Evolutionary conservation across 371 early-diverging fungal genomes (phyloP).

Genomic region (Rhizopus stolonifer): DNA sequence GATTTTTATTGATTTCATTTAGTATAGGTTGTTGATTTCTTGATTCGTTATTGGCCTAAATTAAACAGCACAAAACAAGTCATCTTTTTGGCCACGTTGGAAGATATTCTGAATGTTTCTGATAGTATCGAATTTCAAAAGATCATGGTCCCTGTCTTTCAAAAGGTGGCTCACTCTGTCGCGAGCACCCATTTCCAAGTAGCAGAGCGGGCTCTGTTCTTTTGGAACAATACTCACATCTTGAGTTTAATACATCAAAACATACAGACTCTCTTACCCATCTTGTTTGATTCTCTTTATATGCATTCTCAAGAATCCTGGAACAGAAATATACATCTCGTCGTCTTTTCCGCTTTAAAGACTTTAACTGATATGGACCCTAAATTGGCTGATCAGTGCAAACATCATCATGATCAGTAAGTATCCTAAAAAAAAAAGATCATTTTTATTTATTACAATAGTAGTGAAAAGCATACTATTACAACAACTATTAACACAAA

Average conservation of each 20-base stretch:
- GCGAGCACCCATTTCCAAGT: slow-evolving; percentile 96
- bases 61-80: slow-evolving; percentile 97
- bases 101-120: slow-evolving; percentile 93
- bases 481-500: too few relatives aligned
- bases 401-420: slow-evolving; percentile 27
- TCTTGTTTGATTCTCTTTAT: slow-evolving; percentile 90
- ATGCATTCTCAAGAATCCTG: slow-evolving; percentile 92
- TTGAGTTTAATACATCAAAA: slow-evolving; percentile 92
- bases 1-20: neutral
- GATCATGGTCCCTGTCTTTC: slow-evolving; percentile 86
- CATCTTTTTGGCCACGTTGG: slow-evolving; percentile 95
- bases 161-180: slow-evolving; percentile 88
- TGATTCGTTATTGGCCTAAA: slow-evolving; percentile 96
- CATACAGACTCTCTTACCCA: slow-evolving; percentile 83
- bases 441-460: too few relatives aligned
- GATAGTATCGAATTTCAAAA: slow-evolving; percentile 86
- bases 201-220: slow-evolving; percentile 93
- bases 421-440: neutral
- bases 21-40: slow-evolving; percentile 74
- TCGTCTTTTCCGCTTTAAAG: slow-evolving; percentile 89
- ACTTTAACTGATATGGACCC: slow-evolving; percentile 91
- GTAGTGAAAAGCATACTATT: too few relatives aligned
- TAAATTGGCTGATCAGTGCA: slow-evolving; percentile 86
- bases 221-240: slow-evolving; percentile 97
- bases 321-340: slow-evolving; percentile 93